Percentiles rank a stretch among this genome's conserved stretches.
These are phyloP conservation scores for Phanerochaete carnosa DNA, from an alignment of 768 basidiomycete species.

Conservation along the genomic window DNA sequence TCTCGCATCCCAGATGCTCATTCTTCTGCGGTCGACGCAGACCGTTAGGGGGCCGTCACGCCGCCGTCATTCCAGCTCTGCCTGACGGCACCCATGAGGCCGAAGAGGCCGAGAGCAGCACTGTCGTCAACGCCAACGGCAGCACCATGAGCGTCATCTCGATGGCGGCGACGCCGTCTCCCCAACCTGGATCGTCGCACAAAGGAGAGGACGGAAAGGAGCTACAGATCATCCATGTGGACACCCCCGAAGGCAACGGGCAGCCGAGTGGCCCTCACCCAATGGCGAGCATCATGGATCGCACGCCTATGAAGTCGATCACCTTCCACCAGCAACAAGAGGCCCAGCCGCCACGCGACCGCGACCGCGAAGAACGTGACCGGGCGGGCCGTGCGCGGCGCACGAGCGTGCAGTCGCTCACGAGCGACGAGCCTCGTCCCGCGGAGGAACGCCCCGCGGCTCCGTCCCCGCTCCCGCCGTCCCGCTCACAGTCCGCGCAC, in stretches of 20 bases:
- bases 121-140: slow-evolving; percentile 26
- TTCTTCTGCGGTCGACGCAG: slow-evolving; percentile 43
- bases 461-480: slow-evolving; percentile 10
- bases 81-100: slow-evolving; percentile 53
- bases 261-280: not conserved
- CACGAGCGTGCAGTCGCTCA: not conserved
- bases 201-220: slow-evolving; percentile 10
- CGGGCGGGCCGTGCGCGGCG: slow-evolving; percentile 10
- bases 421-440: not conserved
- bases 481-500: slow-evolving; percentile 26
- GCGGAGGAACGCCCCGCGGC: slow-evolving; percentile 1
- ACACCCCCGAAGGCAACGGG: slow-evolving; percentile 14
- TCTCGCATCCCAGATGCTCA: not conserved
- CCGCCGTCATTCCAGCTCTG: slow-evolving; percentile 75
- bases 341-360: slow-evolving; percentile 5
- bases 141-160: slow-evolving; percentile 27
- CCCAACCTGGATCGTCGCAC: not conserved
- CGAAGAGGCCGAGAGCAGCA: slow-evolving; percentile 9
- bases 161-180: not conserved
- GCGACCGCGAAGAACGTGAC: slow-evolving; percentile 19
- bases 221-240: slow-evolving; percentile 27
- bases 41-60: slow-evolving; percentile 76
- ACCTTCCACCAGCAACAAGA: slow-evolving; percentile 27
- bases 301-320: slow-evolving; percentile 19
- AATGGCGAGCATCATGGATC: slow-evolving; percentile 9